Evolutionary conservation across 495 filamentous ascomycete genomes (phyloP).

Genomic region (Daldinia childiae): DNA sequence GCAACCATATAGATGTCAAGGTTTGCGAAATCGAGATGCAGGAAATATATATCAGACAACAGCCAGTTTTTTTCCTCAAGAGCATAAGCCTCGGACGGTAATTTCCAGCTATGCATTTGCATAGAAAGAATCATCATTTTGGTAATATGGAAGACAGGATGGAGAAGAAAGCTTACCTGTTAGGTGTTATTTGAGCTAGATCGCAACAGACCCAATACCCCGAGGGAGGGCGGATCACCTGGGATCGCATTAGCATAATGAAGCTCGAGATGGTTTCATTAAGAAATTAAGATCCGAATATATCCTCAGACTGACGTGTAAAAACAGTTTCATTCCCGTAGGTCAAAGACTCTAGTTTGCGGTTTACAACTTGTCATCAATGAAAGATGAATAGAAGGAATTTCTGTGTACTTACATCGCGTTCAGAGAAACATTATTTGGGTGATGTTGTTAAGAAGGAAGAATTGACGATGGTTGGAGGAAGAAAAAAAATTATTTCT

Average conservation of each 20-base stretch:
- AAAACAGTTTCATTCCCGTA: conserved; percentile 94
- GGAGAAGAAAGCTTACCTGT: conserved; percentile 22
- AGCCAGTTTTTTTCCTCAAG: conserved; percentile 90
- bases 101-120: conserved; percentile 97
- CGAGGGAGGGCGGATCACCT: conserved; percentile 7
- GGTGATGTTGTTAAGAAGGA: conserved; percentile 7
- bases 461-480: conserved; percentile 2
- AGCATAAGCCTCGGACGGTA: conserved; percentile 92
- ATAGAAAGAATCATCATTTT: conserved; percentile 83
- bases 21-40: neutral
- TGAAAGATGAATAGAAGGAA: conserved; percentile 31
- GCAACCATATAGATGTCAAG: neutral
- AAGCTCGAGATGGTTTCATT: conserved; percentile 23
- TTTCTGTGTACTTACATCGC: conserved; percentile 38
- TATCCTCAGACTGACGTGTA: conserved; percentile 98
- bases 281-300: conserved; percentile 19
- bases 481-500: conserved; percentile 39
- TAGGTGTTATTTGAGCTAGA: neutral
- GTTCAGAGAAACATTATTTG: neutral
- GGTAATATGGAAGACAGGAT: conserved; percentile 13
- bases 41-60: conserved; percentile 73
- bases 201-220: neutral
- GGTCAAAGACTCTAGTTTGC: conserved; percentile 99
- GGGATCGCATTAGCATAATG: conserved; percentile 35
- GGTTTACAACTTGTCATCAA: conserved; percentile 79